Conservation (phyloP, 345 rosid species). For the Arabidopsis suecica region DNA sequence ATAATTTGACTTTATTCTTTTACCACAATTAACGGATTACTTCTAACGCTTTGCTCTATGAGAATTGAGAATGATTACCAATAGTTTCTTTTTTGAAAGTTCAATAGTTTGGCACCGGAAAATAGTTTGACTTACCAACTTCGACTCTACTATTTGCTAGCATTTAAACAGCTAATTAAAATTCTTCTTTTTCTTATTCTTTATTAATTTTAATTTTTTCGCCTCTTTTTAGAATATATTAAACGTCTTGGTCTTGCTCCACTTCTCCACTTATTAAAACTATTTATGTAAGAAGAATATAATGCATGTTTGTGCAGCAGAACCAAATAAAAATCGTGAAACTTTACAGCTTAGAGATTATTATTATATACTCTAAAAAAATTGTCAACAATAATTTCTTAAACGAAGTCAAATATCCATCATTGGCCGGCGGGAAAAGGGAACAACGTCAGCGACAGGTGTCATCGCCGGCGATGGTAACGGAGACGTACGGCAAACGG, state of each 20-base stretch:
- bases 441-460: constrained; percentile 71
- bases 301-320: background rate
- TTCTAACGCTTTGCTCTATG: background rate
- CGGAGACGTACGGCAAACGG: constrained; percentile 76
- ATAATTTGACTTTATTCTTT: background rate
- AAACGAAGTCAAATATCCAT: constrained; percentile 32
- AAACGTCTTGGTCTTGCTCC: background rate
- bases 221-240: background rate
- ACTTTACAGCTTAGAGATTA: constrained; percentile 34
- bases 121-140: background rate
- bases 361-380: background rate
- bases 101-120: background rate
- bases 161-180: background rate
- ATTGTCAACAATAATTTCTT: constrained; percentile 24
- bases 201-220: background rate
- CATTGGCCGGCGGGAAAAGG: constrained; percentile 45
- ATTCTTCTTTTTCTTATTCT: background rate
- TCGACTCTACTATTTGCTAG: background rate
- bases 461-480: constrained; percentile 66
- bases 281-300: background rate
- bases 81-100: background rate
- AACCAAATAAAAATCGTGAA: constrained; percentile 23
- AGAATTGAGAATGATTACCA: too few species aligned
- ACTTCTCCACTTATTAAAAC: background rate
- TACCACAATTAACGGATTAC: too few species aligned